Conservation (phyloP, 495 filamentous ascomycete genomes). For the Chaetomium cochliodes region DNA sequence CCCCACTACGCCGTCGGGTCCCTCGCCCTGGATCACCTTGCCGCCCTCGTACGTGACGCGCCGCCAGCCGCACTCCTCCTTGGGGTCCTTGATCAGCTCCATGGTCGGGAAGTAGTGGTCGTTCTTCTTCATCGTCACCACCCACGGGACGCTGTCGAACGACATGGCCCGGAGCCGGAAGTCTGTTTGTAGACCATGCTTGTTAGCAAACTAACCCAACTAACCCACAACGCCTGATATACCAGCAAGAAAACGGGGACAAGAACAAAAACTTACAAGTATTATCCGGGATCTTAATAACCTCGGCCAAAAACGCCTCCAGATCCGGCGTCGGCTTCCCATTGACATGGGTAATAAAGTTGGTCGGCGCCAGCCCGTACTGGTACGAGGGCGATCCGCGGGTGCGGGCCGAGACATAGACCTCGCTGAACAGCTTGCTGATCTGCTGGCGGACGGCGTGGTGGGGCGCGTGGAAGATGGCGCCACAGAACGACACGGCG, state of each 20-base stretch:
- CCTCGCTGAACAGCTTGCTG: conserved; percentile 88
- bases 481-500: conserved; percentile 92
- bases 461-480: conserved; percentile 88
- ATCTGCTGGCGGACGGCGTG: conserved; percentile 97
- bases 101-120: conserved; percentile 97
- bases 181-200: conserved; percentile 50
- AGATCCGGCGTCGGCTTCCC: conserved; percentile 78
- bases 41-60: conserved; percentile 68
- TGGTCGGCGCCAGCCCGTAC: conserved; percentile 91
- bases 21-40: conserved; percentile 51
- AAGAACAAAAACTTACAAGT: conserved; percentile 59
- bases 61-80: conserved; percentile 63
- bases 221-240: no score
- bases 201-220: not conserved
- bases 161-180: conserved; percentile 92
- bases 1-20: conserved; percentile 41
- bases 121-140: conserved; percentile 99
- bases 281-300: conserved; percentile 87
- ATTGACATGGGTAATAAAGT: conserved; percentile 96
- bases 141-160: conserved; percentile 96
- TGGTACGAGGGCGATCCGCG: conserved; percentile 85
- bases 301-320: conserved; percentile 71
- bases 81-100: conserved; percentile 75
- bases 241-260: no score
- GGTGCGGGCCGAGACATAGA: conserved; percentile 89